Conservation (phyloP, 2,329 filamentous ascomycete genomes). For the Fusarium subtropicale region DNA sequence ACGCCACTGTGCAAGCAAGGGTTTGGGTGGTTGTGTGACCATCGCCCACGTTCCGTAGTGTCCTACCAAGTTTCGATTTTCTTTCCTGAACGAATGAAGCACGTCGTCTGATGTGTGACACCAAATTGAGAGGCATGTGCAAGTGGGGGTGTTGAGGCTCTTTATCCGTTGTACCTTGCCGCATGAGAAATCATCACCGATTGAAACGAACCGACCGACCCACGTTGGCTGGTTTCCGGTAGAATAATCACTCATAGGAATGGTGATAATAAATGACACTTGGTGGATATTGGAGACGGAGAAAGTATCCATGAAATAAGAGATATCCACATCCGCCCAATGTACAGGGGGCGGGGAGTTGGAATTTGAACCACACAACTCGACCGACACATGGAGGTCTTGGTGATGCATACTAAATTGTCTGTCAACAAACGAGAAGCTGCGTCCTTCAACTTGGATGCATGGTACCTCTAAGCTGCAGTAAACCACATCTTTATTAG, state of each 20-base stretch:
- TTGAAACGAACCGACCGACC: slow-evolving; percentile 10
- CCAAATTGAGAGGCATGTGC: slow-evolving; percentile 7
- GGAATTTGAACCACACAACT: slow-evolving; percentile 7
- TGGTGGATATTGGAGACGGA: slow-evolving; percentile 13
- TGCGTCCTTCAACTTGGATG: neutral
- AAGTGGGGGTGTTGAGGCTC: slow-evolving; percentile 29
- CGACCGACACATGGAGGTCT: neutral
- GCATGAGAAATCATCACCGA: slow-evolving; percentile 21
- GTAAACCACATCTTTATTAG: neutral
- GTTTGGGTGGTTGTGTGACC: slow-evolving; percentile 12
- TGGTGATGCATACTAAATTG: neutral
- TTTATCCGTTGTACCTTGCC: slow-evolving; percentile 14
- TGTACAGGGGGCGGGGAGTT: slow-evolving; percentile 42
- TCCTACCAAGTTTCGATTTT: slow-evolving; percentile 18
- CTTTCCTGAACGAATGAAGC: slow-evolving; percentile 11
- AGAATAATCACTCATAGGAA: slow-evolving; percentile 34
- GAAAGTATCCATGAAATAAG: slow-evolving; percentile 26
- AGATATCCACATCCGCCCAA: slow-evolving; percentile 28
- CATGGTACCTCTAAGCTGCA: neutral
- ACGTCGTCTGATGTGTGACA: slow-evolving; percentile 5
- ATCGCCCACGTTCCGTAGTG: slow-evolving; percentile 21
- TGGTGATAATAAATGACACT: slow-evolving; percentile 6
- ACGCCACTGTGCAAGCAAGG: slow-evolving; percentile 14
- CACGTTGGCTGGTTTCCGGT: slow-evolving; percentile 12
- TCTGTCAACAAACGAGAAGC: neutral